Evolutionary conservation across 495 filamentous ascomycete species (phyloP).

Genomic region (Chaetomidium leptoderma): DNA sequence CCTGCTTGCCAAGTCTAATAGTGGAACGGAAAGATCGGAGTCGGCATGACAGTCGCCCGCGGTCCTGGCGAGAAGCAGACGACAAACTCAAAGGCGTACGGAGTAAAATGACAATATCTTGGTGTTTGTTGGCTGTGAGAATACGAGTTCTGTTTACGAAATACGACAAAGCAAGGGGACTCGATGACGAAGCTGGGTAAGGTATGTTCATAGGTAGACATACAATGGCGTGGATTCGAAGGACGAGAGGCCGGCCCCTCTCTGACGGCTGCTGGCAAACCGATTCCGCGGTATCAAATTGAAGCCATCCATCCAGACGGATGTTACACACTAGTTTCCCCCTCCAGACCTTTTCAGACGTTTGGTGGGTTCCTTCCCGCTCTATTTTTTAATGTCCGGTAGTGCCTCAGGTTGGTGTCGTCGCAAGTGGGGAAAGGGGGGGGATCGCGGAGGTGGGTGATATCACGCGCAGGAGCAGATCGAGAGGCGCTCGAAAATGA

Average conservation of each 20-base stretch:
- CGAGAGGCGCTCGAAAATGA: neutral
- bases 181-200: too few species aligned
- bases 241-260: neutral
- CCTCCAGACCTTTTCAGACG: neutral
- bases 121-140: neutral
- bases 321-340: neutral
- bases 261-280: neutral
- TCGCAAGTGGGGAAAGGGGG: neutral
- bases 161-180: neutral
- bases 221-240: neutral
- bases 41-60: neutral
- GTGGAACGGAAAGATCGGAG: slow-evolving; percentile 14
- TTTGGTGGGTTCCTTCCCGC: neutral
- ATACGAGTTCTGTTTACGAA: neutral
- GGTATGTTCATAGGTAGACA: too few species aligned
- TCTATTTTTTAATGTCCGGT: neutral
- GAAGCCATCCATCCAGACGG: too few species aligned
- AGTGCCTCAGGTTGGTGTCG: slow-evolving; percentile 4
- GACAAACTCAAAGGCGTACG: neutral
- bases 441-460: slow-evolving; percentile 1
- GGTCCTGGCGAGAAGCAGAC: neutral
- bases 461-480: slow-evolving; percentile 2
- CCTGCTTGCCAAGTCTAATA: slow-evolving; percentile 23
- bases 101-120: neutral
- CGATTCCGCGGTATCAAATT: neutral